Conservation (phyloP, 495 filamentous ascomycete genomes). For the Astrocystis sublimbata region DNA sequence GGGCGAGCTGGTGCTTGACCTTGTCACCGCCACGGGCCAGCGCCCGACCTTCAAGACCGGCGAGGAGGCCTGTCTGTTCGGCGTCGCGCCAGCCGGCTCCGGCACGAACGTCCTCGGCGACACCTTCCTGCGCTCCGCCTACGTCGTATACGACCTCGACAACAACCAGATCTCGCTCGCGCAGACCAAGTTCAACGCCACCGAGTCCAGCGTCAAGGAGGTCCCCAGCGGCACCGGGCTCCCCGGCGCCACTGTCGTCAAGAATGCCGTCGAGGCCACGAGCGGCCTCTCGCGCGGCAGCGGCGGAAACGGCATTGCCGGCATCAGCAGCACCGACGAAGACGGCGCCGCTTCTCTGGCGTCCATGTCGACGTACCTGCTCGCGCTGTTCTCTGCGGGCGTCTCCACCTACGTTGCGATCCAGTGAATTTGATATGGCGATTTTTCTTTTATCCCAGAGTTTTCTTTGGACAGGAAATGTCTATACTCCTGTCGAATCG, state of each 20-base stretch:
- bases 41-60: constrained; percentile 63
- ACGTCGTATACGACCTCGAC: constrained; percentile 86
- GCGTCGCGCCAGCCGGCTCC: constrained; percentile 69
- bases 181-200: constrained; percentile 80
- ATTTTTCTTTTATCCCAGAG: background rate
- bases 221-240: constrained; percentile 69
- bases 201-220: constrained; percentile 63
- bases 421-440: constrained; percentile 8
- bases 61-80: constrained; percentile 66
- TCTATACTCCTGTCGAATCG: too few species aligned
- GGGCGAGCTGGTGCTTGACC: constrained; percentile 74
- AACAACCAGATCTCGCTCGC: constrained; percentile 89
- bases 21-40: constrained; percentile 48
- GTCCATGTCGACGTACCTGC: constrained; percentile 12
- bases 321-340: constrained; percentile 5
- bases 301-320: constrained; percentile 25
- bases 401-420: constrained; percentile 16
- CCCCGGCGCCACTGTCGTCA: constrained; percentile 68
- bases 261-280: constrained; percentile 61
- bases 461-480: too few species aligned
- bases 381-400: constrained; percentile 19
- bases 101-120: constrained; percentile 78
- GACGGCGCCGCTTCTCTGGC: constrained; percentile 5
- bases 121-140: constrained; percentile 89
- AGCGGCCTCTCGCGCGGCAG: constrained; percentile 31